Percentiles rank a stretch among this genome's conserved stretches.
Evolutionary conservation across 768 basidiomycete genomes (phyloP).

Genomic region (Boletus rubropictus): DNA sequence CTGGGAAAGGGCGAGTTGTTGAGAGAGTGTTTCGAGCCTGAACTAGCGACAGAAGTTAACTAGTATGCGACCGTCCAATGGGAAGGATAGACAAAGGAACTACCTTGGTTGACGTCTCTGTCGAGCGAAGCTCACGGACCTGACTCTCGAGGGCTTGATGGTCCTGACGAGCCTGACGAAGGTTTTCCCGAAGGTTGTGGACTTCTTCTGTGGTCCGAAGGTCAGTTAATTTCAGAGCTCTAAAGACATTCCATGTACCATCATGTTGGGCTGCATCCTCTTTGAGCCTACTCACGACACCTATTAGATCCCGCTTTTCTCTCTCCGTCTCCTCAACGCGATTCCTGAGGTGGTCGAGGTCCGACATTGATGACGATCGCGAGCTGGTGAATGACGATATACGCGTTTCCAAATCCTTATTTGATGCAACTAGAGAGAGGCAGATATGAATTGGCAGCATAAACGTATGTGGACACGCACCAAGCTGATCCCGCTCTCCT

Average conservation of each 20-base stretch:
- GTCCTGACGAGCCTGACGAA: constrained; percentile 74
- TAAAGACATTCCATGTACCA: constrained; percentile 41
- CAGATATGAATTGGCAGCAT: constrained; percentile 7
- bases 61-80: neutral
- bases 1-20: constrained; percentile 75
- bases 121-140: constrained; percentile 65
- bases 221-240: neutral
- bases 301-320: constrained; percentile 86
- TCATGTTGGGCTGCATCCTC: constrained; percentile 70
- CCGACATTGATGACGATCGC: constrained; percentile 57
- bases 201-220: constrained; percentile 53
- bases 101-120: constrained; percentile 74
- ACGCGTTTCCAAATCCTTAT: constrained; percentile 47
- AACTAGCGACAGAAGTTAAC: constrained; percentile 44
- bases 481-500: constrained; percentile 60
- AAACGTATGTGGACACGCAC: constrained; percentile 37
- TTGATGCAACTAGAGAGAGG: constrained; percentile 37
- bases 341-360: constrained; percentile 51
- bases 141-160: constrained; percentile 61
- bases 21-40: constrained; percentile 76
- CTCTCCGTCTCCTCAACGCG: constrained; percentile 73
- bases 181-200: constrained; percentile 55
- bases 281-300: constrained; percentile 76
- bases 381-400: constrained; percentile 52
- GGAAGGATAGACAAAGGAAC: constrained; percentile 2